Evolutionary conservation across 1,139 yeast genomes (phyloP), one percentile per base, ranked within the genome.

Genomic region (Petasospora rhodanensis): DNA sequence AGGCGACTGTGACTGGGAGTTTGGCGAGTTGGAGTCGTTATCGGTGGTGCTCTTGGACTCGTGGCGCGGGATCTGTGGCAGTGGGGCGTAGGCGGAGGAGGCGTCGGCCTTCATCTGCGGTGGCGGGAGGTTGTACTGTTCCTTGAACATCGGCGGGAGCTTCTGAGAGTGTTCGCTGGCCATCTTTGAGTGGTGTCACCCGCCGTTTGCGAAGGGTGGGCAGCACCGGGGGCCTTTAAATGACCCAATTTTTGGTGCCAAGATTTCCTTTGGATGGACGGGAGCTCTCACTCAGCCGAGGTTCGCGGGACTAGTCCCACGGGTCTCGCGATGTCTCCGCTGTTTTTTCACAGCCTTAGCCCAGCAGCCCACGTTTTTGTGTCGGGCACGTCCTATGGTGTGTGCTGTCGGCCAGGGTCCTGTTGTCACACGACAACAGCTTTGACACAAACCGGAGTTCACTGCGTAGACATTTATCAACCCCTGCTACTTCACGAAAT

Each of bases 11-110:
- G 40, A 38, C 26, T 40, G 43, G 7, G 50, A 47, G 24, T 41
- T 38, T 26, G 53, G 53, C 3, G 52, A 47, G 42, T 45, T 46
- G 20, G 51, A 38, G 25, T 43, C 50, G 25, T 36, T 43, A 4
- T 48, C 42, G 5, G 50, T 33, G 16, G 31, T 29, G 11, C 34
- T 38, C 34, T 37, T 38, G 12, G 37, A 37, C 26, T 39, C 41
- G 29, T 31, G 39, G 22, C 40, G 34, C 18, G 14, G 5, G 24
- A 22, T 28, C 28, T 14, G 34, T n/a, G 33, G 31, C 15, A 17
- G 16, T 7, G 18, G 18, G 26, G n/a, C n/a, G n/a, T n/a, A n/a
- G n/a, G n/a, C n/a, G n/a, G n/a, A n/a, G n/a, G n/a, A n/a, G n/a
- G n/a, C n/a, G n/a, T 17, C 17, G 18, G 17, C 28, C 18, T 28